Conservation (phyloP, 2,329 filamentous ascomycete species). For the Tolypocladium pustulatum region DNA sequence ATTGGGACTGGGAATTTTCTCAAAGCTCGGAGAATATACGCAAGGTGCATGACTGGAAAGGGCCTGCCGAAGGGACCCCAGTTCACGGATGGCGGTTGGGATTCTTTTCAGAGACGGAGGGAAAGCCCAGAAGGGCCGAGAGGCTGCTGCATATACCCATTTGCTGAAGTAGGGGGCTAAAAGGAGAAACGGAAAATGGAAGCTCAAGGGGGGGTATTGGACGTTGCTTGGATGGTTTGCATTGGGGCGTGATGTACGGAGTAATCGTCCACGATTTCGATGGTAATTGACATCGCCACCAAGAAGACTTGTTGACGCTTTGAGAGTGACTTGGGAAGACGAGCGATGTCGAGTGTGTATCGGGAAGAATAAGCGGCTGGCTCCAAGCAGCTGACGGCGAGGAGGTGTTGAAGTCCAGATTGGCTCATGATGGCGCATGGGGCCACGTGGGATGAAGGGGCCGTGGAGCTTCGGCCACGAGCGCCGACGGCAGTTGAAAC, state of each 20-base stretch:
- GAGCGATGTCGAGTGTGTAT: too few species aligned
- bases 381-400: neutral
- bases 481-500: neutral
- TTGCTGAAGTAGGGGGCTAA: constrained; percentile 11
- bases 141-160: constrained; percentile 19
- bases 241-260: neutral
- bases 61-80: neutral
- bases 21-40: neutral
- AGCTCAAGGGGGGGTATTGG: neutral
- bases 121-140: constrained; percentile 5
- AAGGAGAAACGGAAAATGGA: constrained; percentile 2
- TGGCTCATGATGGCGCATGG: neutral
- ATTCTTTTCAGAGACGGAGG: neutral
- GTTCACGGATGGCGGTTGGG: neutral
- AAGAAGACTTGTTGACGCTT: neutral
- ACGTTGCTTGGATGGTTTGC: neutral
- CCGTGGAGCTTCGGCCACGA: neutral
- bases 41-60: neutral
- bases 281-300: neutral
- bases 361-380: neutral
- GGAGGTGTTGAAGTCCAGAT: neutral
- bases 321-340: neutral
- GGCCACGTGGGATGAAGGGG: neutral
- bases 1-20: neutral
- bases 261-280: neutral